A percentile compares a stretch with the other conserved stretches of the same genome.
Evolutionary conservation across 2,329 filamentous ascomycete species (phyloP).

Genomic region (Berkeleyomyces basicola): DNA sequence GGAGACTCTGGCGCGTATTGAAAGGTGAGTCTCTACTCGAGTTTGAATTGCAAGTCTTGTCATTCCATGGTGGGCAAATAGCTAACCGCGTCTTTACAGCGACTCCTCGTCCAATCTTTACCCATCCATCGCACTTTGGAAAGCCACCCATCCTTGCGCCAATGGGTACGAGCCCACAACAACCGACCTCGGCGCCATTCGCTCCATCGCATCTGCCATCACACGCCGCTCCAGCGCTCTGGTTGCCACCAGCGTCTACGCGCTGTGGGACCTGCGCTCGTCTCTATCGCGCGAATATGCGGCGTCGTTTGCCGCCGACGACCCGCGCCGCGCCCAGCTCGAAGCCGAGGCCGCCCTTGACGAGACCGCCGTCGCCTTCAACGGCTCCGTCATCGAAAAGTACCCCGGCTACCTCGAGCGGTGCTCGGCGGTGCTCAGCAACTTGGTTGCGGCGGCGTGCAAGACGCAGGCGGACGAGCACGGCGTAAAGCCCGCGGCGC

Average conservation of each 20-base stretch:
- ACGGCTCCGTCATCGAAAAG: constrained; percentile 63
- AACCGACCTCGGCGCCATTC: constrained; percentile 35
- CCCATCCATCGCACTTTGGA: neutral
- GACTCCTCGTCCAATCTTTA: neutral
- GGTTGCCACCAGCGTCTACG: constrained; percentile 40
- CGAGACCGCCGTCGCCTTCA: constrained; percentile 53
- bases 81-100: constrained; percentile 16
- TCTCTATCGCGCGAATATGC: constrained; percentile 25
- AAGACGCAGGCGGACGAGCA: neutral
- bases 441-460: constrained; percentile 30
- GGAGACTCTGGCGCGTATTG: constrained; percentile 40
- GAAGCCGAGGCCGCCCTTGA: constrained; percentile 33
- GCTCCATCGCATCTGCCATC: constrained; percentile 35
- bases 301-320: constrained; percentile 21
- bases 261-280: constrained; percentile 40
- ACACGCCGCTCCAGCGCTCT: constrained; percentile 42
- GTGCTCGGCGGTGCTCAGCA: constrained; percentile 48
- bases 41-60: no score
- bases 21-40: constrained; percentile 29
- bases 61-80: neutral
- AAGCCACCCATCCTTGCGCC: constrained; percentile 22
- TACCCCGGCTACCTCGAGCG: constrained; percentile 50
- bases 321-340: constrained; percentile 25
- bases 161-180: constrained; percentile 21
- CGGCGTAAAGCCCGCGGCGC: constrained; percentile 18